A percentile compares a stretch with the other conserved stretches of the same genome.
Evolutionary conservation across 83 land plant genomes (phyloP).

Genomic region (Picea abies): DNA sequence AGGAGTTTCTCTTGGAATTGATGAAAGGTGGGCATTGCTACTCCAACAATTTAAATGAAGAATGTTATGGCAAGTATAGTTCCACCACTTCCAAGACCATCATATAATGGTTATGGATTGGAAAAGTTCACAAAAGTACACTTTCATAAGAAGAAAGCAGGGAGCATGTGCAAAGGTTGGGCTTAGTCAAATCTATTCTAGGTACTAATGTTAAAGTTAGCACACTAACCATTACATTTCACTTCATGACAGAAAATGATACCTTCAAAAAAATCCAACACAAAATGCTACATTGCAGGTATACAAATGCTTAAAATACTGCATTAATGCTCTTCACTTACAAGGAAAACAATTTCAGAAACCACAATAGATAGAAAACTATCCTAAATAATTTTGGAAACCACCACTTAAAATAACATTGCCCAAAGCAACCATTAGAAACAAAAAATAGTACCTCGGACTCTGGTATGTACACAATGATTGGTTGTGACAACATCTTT

Average conservation of each 20-base stretch:
- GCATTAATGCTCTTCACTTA: neutral
- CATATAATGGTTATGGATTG: neutral
- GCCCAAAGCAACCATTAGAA: neutral
- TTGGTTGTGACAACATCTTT: slow-evolving; percentile 79
- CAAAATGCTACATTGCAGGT: neutral
- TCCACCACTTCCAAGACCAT: neutral
- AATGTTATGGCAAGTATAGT: neutral
- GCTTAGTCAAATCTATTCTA: neutral
- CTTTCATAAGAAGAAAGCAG: neutral
- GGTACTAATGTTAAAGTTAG: neutral
- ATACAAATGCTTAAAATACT: neutral
- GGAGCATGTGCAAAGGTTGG: neutral
- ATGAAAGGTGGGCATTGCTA: neutral
- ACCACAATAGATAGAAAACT: neutral
- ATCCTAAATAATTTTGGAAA: neutral
- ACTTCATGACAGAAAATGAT: neutral
- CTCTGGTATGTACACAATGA: slow-evolving; percentile 89
- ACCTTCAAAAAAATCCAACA: neutral
- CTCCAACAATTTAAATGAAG: neutral
- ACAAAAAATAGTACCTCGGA: slow-evolving; percentile 57
- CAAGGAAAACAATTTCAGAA: neutral
- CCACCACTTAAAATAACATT: neutral
- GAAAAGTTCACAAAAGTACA: neutral
- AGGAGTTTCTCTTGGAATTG: neutral
- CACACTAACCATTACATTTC: neutral